Conservation (phyloP, 331 rosid species). For the Cucumis variabilis region DNA sequence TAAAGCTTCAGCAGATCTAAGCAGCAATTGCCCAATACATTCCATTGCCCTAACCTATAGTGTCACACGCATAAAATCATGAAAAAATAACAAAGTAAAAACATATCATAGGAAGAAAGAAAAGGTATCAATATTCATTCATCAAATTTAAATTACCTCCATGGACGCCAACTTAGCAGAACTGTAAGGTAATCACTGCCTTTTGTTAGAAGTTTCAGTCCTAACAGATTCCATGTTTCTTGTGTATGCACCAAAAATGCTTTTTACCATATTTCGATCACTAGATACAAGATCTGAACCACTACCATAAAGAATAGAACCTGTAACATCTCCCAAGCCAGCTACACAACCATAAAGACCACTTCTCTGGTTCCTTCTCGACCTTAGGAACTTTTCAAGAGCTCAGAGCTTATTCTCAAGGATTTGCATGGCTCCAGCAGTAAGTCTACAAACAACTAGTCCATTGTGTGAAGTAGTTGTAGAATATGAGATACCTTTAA, state of each 20-base stretch:
- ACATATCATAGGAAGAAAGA: neutral
- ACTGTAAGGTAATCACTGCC: conserved; percentile 90
- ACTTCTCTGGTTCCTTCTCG: conserved; percentile 94
- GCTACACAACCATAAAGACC: conserved; percentile 99
- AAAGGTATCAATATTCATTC: conserved; percentile 26
- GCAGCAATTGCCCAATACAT: conserved; percentile 94
- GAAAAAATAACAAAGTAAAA: conserved; percentile 25
- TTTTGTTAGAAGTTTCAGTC: conserved; percentile 74
- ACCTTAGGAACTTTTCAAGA: conserved; percentile 82
- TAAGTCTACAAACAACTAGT: conserved; percentile 78
- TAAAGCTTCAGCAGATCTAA: conserved; percentile 89
- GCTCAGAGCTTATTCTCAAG: conserved; percentile 87
- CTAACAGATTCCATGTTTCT: conserved; percentile 72
- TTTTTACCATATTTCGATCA: conserved; percentile 87
- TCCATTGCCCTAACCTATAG: conserved; percentile 98
- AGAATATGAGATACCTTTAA: conserved; percentile 67
- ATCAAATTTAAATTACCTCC: conserved; percentile 70
- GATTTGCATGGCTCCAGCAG: conserved; percentile 89
- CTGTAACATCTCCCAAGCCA: conserved; percentile 87
- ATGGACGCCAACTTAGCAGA: conserved; percentile 98
- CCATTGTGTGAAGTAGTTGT: conserved; percentile 65
- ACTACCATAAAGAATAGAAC: conserved; percentile 85
- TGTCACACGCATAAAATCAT: conserved; percentile 42
- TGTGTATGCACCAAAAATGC: conserved; percentile 82
- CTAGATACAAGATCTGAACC: conserved; percentile 79